phyloP scores from a whole-genome alignment of 805 yeast genomes.

The Cyberlindnera subsufficiens region DNA sequence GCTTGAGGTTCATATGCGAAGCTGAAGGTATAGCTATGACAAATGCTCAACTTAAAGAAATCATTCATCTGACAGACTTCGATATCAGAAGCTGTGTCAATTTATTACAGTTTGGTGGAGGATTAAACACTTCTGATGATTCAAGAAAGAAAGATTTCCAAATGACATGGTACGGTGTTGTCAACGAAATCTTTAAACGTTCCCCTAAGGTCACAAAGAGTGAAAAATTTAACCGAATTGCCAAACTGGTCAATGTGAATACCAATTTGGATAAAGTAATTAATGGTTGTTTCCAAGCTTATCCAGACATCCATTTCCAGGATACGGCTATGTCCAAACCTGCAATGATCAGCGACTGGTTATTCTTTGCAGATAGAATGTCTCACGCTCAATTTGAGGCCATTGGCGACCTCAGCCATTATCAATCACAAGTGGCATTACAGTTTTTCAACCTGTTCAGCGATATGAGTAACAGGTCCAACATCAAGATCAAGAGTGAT shows the following conservation, averaged over 20 bases:
- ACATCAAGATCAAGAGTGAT: conserved; percentile 23
- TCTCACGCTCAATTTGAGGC: conserved; percentile 35
- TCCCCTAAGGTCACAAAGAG: conserved; percentile 38
- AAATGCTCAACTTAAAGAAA: conserved; percentile 49
- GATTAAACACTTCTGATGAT: conserved; percentile 14
- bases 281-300: conserved; percentile 65
- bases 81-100: conserved; percentile 86
- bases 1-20: conserved; percentile 46
- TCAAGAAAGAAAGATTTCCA: conserved; percentile 50
- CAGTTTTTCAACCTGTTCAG: conserved; percentile 61
- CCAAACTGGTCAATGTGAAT: conserved; percentile 39
- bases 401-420: conserved; percentile 44
- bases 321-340: conserved; percentile 63
- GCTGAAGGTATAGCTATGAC: conserved; percentile 47
- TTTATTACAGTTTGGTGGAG: conserved; percentile 58
- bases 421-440: conserved; percentile 50
- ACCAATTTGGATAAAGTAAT: conserved; percentile 58
- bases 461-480: conserved; percentile 42
- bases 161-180: conserved; percentile 60
- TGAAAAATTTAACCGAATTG: conserved; percentile 42
- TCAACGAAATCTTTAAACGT: conserved; percentile 55
- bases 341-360: conserved; percentile 65
- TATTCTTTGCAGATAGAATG: conserved; percentile 62
- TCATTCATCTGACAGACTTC: conserved; percentile 67
- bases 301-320: conserved; percentile 54